A percentile compares a stretch with the other conserved stretches of the same genome.
These are phyloP conservation scores for Ogataea corticis DNA, from an alignment of 805 yeast species.

Conservation along the genomic window DNA sequence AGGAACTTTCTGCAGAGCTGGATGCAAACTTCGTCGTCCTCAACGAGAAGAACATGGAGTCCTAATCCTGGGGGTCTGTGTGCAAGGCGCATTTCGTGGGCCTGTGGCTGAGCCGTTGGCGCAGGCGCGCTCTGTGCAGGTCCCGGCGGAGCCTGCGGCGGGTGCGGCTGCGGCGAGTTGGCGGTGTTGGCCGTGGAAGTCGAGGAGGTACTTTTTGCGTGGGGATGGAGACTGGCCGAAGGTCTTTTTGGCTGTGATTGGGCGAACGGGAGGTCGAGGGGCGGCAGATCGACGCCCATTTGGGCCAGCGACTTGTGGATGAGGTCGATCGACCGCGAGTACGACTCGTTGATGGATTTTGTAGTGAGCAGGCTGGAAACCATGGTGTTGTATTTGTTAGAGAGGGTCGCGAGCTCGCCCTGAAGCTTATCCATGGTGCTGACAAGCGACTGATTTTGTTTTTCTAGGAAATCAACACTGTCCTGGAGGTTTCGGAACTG, in stretches of 20 bases:
- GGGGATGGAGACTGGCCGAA: conserved; percentile 3
- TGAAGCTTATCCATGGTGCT: conserved; percentile 36
- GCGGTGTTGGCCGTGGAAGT: conserved; percentile 6
- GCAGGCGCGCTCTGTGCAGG: too few species aligned
- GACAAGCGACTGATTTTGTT: conserved; percentile 28
- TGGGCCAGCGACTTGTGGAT: conserved; percentile 51
- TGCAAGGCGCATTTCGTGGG: conserved; percentile 15
- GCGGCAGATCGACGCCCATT: conserved; percentile 70
- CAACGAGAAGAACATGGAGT: conserved; percentile 74
- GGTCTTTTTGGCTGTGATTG: conserved; percentile 7
- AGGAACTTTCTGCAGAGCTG: conserved; percentile 81
- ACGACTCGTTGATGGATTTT: conserved; percentile 57
- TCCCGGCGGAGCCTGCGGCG: conserved; percentile 18
- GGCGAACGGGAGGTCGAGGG: conserved; percentile 52
- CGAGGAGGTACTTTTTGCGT: conserved; percentile 10
- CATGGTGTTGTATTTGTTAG: conserved; percentile 62
- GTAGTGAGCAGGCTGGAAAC: conserved; percentile 60
- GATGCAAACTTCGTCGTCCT: conserved; percentile 80
- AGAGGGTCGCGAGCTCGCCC: conserved; percentile 42
- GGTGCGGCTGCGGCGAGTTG: conserved; percentile 14
- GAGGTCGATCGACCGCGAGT: conserved; percentile 50
- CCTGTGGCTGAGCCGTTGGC: conserved; percentile 14
- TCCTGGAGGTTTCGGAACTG: conserved; percentile 30
- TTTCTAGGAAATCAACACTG: conserved; percentile 31
- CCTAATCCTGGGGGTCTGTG: conserved; percentile 37